Conservation (phyloP, 495 filamentous ascomycete genomes). For the Hypoxylon subgilvum region DNA sequence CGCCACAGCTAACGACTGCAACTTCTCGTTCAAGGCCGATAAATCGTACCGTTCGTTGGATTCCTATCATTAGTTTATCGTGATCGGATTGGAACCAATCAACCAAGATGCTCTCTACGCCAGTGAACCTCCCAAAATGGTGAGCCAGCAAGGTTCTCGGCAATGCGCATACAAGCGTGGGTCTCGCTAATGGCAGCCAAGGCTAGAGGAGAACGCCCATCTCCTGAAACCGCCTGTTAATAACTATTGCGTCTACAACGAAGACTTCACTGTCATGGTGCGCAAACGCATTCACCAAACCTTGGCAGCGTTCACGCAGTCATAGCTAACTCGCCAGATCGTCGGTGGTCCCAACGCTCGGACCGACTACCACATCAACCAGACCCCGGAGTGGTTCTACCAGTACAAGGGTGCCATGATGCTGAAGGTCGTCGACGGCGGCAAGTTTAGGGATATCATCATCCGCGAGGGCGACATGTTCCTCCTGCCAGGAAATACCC, state of each 20-base stretch:
- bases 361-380: conserved; percentile 98
- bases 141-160: conserved; percentile 45
- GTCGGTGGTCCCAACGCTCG: conserved; percentile 96
- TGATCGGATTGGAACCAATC: conserved; percentile 10
- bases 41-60: too few species aligned
- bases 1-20: too few species aligned
- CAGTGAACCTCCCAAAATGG: conserved; percentile 87
- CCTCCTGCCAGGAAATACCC: conserved; percentile 86
- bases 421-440: conserved; percentile 80
- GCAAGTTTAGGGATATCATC: conserved; percentile 77
- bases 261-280: conserved; percentile 79
- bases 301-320: background rate
- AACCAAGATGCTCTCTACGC: conserved; percentile 55
- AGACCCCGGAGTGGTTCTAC: conserved; percentile 97
- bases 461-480: conserved; percentile 96
- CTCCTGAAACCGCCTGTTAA: conserved; percentile 94
- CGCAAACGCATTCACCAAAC: conserved; percentile 17
- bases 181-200: conserved; percentile 46
- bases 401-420: conserved; percentile 93
- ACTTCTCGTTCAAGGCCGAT: too few species aligned
- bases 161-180: background rate
- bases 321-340: conserved; percentile 60
- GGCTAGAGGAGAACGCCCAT: conserved; percentile 91
- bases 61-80: background rate
- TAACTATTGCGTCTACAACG: conserved; percentile 94